Conservation (phyloP, 768 basidiomycete species). For the Collybia sp. region DNA sequence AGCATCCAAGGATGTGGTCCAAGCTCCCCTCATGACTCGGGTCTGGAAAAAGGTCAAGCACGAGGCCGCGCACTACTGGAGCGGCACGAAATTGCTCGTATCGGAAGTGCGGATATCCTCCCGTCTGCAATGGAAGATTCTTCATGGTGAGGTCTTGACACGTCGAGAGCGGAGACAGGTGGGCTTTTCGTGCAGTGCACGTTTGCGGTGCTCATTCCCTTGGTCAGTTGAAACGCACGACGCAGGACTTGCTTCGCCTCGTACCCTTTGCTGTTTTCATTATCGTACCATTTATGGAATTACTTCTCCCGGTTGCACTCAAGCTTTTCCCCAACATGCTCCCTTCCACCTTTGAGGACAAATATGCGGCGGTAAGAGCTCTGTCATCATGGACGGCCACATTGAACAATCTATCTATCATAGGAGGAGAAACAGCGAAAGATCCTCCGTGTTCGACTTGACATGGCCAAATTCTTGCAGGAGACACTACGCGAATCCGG, state of each 20-base stretch:
- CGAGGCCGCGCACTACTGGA: constrained; percentile 96
- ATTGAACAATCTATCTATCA: not conserved
- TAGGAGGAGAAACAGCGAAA: constrained; percentile 98
- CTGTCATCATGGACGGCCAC: not conserved
- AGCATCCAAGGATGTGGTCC: constrained; percentile 35
- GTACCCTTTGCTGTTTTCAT: constrained; percentile 95
- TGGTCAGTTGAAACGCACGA: constrained; percentile 82
- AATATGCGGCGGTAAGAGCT: constrained; percentile 74
- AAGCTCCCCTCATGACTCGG: constrained; percentile 47
- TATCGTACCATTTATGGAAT: constrained; percentile 97
- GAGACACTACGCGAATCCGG: constrained; percentile 95
- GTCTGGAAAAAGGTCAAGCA: constrained; percentile 94
- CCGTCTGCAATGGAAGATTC: constrained; percentile 85
- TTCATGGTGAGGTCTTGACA: constrained; percentile 88
- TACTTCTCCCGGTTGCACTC: constrained; percentile 91
- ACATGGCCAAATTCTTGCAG: constrained; percentile 99
- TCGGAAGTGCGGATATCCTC: constrained; percentile 90
- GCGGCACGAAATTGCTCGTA: constrained; percentile 89
- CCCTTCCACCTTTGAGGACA: constrained; percentile 97
- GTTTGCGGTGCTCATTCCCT: not conserved
- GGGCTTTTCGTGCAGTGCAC: constrained; percentile 7
- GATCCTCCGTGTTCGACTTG: constrained; percentile 86
- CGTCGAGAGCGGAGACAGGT: constrained; percentile 93
- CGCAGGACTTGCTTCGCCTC: constrained; percentile 86
- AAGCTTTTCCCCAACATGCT: constrained; percentile 99